Base-by-base conservation (phyloP, 2,329 filamentous ascomycete species). In the Colletotrichum limetticola region DNA sequence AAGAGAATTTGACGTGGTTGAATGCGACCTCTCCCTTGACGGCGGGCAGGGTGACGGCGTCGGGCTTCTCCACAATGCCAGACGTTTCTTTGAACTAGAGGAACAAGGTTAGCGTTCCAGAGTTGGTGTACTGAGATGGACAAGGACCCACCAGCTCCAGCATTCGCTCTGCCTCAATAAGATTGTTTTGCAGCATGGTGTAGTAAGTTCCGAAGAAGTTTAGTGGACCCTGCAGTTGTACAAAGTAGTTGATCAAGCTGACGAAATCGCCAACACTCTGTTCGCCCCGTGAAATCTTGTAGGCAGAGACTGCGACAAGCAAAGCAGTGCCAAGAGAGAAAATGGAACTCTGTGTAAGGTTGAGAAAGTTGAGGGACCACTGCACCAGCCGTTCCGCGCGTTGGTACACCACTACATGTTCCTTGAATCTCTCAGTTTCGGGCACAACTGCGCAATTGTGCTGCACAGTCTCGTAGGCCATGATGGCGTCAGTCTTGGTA, bases 361-460 rank as follows among this genome's bases (percentile, higher is more conserved):
- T 92, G 79, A 92, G 87, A 7, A 87, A 81, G 76, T 90, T 90
- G 66, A 91, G 78, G 3, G 88, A 90, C 75, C 87, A 84, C 66
- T 86, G 83, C 22, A 91, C 89, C 66, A 87, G 82, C 68, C 88
- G 89, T 79, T 91, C 89, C 11, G 89, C 88, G 11, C 82, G 83
- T 74, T 92, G 90, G 76, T 87, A 91, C 74, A 86, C 86, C 63
- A 83, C 80, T 0, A 92, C 89, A 14, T 90, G 88, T 26, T 86
- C 82, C 35, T 84, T 86, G 77, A 91, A 92, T 7, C 89, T 84
- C 64, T 86, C 83, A 55, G 90, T 90, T 77, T 92, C 90, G 73
- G 89, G 87, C 1, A 82, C 82, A 74, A 91, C 88, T 22, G 90
- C 90, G 75, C 90, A 91, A 81, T 91, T 91, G 78, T 91, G 90